Percentiles rank a stretch among this genome's conserved stretches.
phyloP scores from a whole-genome alignment of 352 stramenopile species.

The Phytophthora sp. region DNA sequence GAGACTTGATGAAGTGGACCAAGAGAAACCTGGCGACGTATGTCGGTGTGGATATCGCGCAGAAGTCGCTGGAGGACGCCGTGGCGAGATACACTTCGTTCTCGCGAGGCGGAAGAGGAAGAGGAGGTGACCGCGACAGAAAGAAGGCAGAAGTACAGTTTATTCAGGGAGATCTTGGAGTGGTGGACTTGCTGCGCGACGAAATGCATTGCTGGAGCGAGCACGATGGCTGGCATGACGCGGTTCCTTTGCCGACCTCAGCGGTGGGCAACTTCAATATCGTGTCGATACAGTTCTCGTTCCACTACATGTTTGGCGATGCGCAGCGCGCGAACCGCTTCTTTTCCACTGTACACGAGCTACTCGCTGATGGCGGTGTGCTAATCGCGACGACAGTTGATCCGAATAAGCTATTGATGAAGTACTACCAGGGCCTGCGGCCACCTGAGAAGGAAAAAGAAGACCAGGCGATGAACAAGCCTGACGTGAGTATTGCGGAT shows the following conservation, averaged over 20 bases:
- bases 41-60: constrained; percentile 98
- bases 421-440: constrained; percentile 78
- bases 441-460: constrained; percentile 33
- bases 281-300: constrained; percentile 99
- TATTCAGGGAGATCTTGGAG: constrained; percentile 78
- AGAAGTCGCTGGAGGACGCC: constrained; percentile 95
- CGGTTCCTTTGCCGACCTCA: constrained; percentile 46
- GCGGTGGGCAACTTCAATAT: constrained; percentile 90
- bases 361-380: constrained; percentile 93
- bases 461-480: constrained; percentile 27
- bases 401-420: constrained; percentile 90
- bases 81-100: constrained; percentile 85
- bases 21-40: constrained; percentile 93
- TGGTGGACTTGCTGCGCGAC: constrained; percentile 71
- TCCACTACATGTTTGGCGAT: constrained; percentile 99
- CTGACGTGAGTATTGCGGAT: constrained; percentile 72
- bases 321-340: constrained; percentile 91
- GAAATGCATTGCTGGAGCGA: constrained; percentile 76
- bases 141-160: constrained; percentile 82
- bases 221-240: constrained; percentile 63
- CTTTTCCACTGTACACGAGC: constrained; percentile 93
- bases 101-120: constrained; percentile 48
- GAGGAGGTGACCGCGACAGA: constrained; percentile 19
- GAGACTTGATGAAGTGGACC: constrained; percentile 98
- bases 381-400: constrained; percentile 98